Base-by-base conservation (phyloP, 768 basidiomycete species). In the Hydnum rufescens region DNA sequence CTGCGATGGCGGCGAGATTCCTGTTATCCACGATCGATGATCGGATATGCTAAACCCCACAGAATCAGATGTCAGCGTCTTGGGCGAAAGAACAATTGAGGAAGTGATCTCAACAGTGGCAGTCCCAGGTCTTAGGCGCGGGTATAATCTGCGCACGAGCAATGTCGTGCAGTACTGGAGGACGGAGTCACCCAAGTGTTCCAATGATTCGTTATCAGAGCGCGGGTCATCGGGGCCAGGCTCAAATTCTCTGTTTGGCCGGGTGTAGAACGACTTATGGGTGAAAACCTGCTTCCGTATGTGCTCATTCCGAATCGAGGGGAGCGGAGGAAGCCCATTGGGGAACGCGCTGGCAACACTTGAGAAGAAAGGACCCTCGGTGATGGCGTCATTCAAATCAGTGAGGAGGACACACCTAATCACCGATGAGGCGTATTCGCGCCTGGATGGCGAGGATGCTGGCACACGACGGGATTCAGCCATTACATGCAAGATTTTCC, bases 131-230 rank as follows among this genome's bases (percentile, higher is more conserved):
- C 26, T 16, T 23, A 47, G 23, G 13, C 25, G 13, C 13, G 44
- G 44, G 26, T 47, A 47, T 13, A 2, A 13, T 16, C 23, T 47
- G 13, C 23, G 13, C 13, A 47, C 25, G 16, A 47, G 13, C 13
- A 16, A 13, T 28, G 44, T 28, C 13, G 26, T 1, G 26, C 44
- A 47, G 13, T 16, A 16, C 13, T 28, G 13, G 16, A 56, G 26
- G 46, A 55, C 19, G 18, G 55, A 31, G 18, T 56, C 55, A 5
- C 55, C 55, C 13, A 56, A 31, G 32, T 55, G 51, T 34, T 56
- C 55, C 1, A 56, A 36, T 23, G 32, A 4, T 44, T 56, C 55
- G 32, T 56, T 56, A 47, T 56, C 55, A 13, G 36, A 26, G 3
- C 34, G 31, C n/a, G n/a, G n/a, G 23, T 49, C 55, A 55, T 56